Evolutionary conservation across 768 basidiomycete species (phyloP), one percentile per base, ranked within the genome.

Genomic region (Suillus hirtellus): DNA sequence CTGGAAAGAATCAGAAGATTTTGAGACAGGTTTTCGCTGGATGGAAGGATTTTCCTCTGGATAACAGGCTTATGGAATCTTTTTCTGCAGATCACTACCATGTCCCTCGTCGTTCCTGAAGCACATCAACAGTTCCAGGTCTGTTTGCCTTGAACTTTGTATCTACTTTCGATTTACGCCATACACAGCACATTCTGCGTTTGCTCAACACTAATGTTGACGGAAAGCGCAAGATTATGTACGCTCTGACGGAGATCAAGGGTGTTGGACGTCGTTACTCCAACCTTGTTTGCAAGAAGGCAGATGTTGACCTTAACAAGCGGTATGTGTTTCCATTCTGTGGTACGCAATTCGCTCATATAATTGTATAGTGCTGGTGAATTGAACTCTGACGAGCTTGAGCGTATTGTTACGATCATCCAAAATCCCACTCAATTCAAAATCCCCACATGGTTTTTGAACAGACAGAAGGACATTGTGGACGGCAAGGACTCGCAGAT

Each of bases 381-480:
- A 72, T 90, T 99, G 76, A 98, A 99, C 87, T 96, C 97, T 49
- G 97, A 99, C 74, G 97, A 99, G 80, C 89, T 99, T 60, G 97
- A 99, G 82, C 95, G 97, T 63, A 86, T 99, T 69, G 97, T 99
- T 69, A 99, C 93, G 64, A 99, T 99, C 79, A 96, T 99, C 78
- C 97, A 99, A 82, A 98, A 96, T 82, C 97, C 97, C 37, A 91
- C 92, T 8, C 96, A 99, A 78, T 99, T 96, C 89, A 99, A 99
- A 85, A 97, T 99, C 77, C 97, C 97, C 19, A 86, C 88, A 47
- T 99, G 96, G 96, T 99, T 99, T 87, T 79, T 99, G 78, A 99
- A 99, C 87, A 93, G 97, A 80, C 97, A 99, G 78, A 93, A 93
- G 78, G 96, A 99, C 75, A 95, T 97, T 60, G 87, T 93, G 66